Evolutionary conservation across 768 basidiomycete genomes (phyloP), one percentile per base, ranked within the genome.

Genomic region (Boletus sensibilis): DNA sequence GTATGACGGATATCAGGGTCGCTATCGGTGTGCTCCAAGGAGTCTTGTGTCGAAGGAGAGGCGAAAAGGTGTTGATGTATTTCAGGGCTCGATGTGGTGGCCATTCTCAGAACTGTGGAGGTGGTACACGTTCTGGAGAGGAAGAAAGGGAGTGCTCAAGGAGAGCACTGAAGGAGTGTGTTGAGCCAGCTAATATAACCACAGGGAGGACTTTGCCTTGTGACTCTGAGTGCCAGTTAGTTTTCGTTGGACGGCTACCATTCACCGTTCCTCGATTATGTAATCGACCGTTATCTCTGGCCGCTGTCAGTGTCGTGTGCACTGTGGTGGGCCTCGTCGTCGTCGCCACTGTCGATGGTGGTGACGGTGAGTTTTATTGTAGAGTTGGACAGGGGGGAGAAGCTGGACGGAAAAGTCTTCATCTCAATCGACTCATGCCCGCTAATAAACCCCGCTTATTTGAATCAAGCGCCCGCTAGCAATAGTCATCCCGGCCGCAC

Each of bases 21-120:
- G 27, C 53, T 55, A 9, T 60, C 58, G 2, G 51, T 23, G 29
- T 11, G 53, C 9, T 59, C 64, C 33, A 51, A 2, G 12, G 48
- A 18, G 43, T 33, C 42, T 20, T 29, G 54, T 13, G 23, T 33
- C 12, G 58, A 38, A 16, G 21, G 25, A 11, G 50, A 38, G 20
- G 25, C n/a, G 3, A 25, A 35, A 79, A 79, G 64, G 85, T 16
- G 80, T 76, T 21, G 74, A 76, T 12, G 78, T 72, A 0, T 81
- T 84, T 1, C 87, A 84, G 60, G 76, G 1, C 63, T 82, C 2
- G 85, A 82, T 0, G 78, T 82, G 3, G 62, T 71, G 0, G 79
- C 78, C 5, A 65, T 66, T 33, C 48, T 18, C 50, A 33, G 42
- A 46, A 35, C 46, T 12, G 56, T n/a, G 40, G 25, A 29, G 25